Conservation (phyloP, 176 grass and related monocot species). For the Zizania latifolia region DNA sequence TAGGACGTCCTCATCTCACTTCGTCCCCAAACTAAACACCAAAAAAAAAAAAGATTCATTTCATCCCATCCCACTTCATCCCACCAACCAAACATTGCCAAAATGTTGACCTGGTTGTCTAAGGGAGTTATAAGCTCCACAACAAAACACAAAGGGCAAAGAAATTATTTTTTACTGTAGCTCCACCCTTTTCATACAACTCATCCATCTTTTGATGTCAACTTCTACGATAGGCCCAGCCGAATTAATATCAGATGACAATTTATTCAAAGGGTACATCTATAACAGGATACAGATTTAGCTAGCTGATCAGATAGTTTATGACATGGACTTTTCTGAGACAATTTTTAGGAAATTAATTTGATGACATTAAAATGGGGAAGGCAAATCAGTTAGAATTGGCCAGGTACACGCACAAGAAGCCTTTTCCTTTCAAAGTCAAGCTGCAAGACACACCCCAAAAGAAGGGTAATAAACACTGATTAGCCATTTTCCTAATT, state of each 20-base stretch:
- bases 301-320: conserved; percentile 9
- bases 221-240: too few relatives aligned
- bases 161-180: neutral
- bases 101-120: neutral
- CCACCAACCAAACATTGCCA: too few relatives aligned
- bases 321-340: neutral
- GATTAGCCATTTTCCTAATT: neutral
- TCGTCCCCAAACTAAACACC: too few relatives aligned
- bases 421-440: conserved; percentile 95
- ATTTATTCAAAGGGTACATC: neutral
- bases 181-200: neutral
- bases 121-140: neutral
- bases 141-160: neutral
- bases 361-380: neutral
- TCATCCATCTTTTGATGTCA: neutral
- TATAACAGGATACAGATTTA: conserved; percentile 11
- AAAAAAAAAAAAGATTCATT: too few relatives aligned
- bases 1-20: too few relatives aligned
- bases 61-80: too few relatives aligned
- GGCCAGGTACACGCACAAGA: conserved; percentile 54
- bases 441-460: conserved; percentile 41
- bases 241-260: neutral
- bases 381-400: conserved; percentile 36
- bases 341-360: neutral
- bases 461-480: neutral